Evolutionary conservation across 2,329 filamentous ascomycete species (phyloP).

Genomic region (Epichloe sibirici): DNA sequence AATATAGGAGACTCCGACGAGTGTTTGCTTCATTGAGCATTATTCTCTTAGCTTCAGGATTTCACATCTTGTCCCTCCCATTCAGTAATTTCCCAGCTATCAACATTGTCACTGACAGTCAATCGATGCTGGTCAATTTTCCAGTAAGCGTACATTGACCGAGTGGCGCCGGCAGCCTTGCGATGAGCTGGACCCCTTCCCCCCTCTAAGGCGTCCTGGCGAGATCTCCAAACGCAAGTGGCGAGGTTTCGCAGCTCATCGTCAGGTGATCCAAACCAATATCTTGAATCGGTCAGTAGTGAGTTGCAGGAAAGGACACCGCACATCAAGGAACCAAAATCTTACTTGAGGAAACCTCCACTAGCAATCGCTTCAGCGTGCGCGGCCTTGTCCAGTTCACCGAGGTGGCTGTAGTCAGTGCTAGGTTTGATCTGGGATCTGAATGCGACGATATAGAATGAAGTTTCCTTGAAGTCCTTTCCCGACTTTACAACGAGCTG

Average conservation of each 20-base stretch:
- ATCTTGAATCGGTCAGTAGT: slow-evolving; percentile 34
- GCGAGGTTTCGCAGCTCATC: slow-evolving; percentile 63
- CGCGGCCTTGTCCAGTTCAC: slow-evolving; percentile 61
- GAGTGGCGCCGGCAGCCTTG: slow-evolving; percentile 53
- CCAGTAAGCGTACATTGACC: slow-evolving; percentile 53
- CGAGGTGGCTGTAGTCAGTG: slow-evolving; percentile 56
- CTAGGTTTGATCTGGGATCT: slow-evolving; percentile 57
- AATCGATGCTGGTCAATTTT: slow-evolving; percentile 59
- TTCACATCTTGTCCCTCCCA: slow-evolving; percentile 28
- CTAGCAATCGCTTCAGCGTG: slow-evolving; percentile 69
- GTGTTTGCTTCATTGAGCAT: background rate
- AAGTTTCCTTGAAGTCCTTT: slow-evolving; percentile 44
- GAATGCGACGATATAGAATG: slow-evolving; percentile 79
- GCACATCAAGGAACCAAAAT: slow-evolving; percentile 4
- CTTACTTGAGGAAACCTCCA: slow-evolving; percentile 70
- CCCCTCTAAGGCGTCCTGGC: slow-evolving; percentile 48
- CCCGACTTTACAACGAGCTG: slow-evolving; percentile 34
- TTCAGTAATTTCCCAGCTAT: slow-evolving; percentile 49
- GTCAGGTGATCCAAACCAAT: slow-evolving; percentile 78
- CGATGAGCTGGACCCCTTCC: slow-evolving; percentile 47
- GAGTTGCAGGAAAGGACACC: background rate
- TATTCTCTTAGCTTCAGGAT: background rate
- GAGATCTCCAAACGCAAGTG: slow-evolving; percentile 58
- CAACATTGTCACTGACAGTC: slow-evolving; percentile 51
- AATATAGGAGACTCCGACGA: background rate